Base-by-base conservation (phyloP, 495 filamentous ascomycete genomes). In the Glarea lozoyensis region DNA sequence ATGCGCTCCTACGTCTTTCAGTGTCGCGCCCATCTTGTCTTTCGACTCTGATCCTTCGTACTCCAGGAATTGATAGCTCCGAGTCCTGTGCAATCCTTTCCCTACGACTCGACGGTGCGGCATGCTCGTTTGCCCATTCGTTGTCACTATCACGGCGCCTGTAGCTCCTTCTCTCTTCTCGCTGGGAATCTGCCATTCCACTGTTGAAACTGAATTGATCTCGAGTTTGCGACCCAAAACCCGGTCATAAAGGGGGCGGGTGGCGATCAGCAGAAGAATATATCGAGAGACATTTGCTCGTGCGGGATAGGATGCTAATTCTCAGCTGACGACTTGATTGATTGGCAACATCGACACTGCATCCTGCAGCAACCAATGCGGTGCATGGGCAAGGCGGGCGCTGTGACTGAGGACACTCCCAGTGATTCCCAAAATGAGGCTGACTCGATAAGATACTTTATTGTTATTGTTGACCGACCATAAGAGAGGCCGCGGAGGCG, bases 21-120 rank as follows among this genome's bases (percentile, higher is more conserved):
- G 40, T 40, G 37, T 36, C 20, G 19, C 21, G 16, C 27, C n/a
- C n/a, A n/a, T 52, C 53, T 35, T 49, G 45, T 37, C 42, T 52
- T 49, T 56, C 48, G 52, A 52, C 13, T 44, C 53, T 34, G 12
- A 17, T 30, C 40, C 49, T 49, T 10, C 49, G 48, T 19, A 39
- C 17, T 16, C 50, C 46, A 31, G 34, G 41, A 30, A 27, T 23
- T 20, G n/a, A n/a, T n/a, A n/a, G n/a, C n/a, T 47, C 43, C 16
- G 25, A 39, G 18, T 52, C 42, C 10, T 22, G 42, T 45, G 43
- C 42, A 43, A 50, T 36, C 40, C n/a, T 33, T 15, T 45, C 40
- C 18, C 39, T 35, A 40, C 48, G 42, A 52, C 53, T 41, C 41
- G 42, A 52, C 44, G 46, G 27, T 43, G 18, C 12, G 9, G 12